Percentiles rank a stretch among this genome's conserved stretches.
Evolutionary conservation across 345 rosid genomes (phyloP).

Genomic region (Syzygium oleosum): DNA sequence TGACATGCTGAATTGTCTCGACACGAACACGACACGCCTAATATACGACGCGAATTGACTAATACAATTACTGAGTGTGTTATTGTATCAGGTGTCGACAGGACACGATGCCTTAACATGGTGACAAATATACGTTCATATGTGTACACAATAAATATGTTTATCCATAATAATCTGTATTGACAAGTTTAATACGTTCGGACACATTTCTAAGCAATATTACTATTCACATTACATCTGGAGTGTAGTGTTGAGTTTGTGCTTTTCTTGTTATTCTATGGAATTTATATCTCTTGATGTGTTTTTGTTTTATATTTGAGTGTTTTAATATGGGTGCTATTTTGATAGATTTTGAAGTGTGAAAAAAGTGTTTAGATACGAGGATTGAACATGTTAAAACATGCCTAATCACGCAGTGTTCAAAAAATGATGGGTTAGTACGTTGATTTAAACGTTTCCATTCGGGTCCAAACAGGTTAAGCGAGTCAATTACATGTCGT

Average conservation of each 20-base stretch:
- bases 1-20: background rate
- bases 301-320: background rate
- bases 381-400: background rate
- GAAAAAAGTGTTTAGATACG: background rate
- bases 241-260: background rate
- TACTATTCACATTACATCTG: background rate
- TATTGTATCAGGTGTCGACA: background rate
- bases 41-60: background rate
- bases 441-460: too few species aligned
- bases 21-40: background rate
- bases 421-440: background rate
- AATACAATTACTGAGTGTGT: background rate
- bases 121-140: accelerated
- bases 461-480: background rate
- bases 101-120: background rate
- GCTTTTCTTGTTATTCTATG: background rate
- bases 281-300: background rate
- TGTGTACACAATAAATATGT: background rate
- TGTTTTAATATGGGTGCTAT: background rate
- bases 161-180: background rate
- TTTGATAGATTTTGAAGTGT: background rate
- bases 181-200: background rate
- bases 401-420: background rate
- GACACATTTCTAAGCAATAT: background rate
- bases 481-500: too few species aligned